These are phyloP conservation scores for Hansenula lynferdii DNA, from an alignment of 1,139 yeast genomes.

Conservation along the genomic window DNA sequence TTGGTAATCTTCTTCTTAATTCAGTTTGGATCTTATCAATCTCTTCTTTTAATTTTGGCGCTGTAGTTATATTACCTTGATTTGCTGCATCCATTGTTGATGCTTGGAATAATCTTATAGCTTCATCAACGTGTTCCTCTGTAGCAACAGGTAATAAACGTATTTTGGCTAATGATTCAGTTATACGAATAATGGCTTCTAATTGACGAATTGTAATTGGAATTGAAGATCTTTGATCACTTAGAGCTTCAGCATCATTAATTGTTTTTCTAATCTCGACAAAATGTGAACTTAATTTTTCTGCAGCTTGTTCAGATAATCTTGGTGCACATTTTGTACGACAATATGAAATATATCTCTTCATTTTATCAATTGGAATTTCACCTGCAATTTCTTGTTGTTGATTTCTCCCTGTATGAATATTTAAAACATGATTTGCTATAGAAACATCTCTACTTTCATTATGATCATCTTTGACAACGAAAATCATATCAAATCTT, in stretches of 20 bases:
- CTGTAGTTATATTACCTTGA: conserved; percentile 49
- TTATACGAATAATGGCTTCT: conserved; percentile 94
- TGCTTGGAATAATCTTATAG: conserved; percentile 88
- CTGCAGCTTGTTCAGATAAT: conserved; percentile 84
- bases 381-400: conserved; percentile 65
- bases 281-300: conserved; percentile 88
- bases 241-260: conserved; percentile 73
- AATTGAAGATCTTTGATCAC: conserved; percentile 88
- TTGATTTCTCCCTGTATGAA: conserved; percentile 73
- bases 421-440: conserved; percentile 93
- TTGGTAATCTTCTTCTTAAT: conserved; percentile 84
- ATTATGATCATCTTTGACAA: conserved; percentile 93
- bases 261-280: conserved; percentile 86
- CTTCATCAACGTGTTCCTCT: conserved; percentile 92
- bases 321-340: conserved; percentile 91
- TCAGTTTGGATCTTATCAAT: conserved; percentile 79
- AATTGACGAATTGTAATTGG: conserved; percentile 97
- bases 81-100: conserved; percentile 98
- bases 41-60: conserved; percentile 55
- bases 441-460: conserved; percentile 81
- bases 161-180: conserved; percentile 90
- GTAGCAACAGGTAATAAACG: conserved; percentile 79
- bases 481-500: conserved; percentile 97
- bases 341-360: conserved; percentile 87
- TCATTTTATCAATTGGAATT: conserved; percentile 87